phyloP scores from a whole-genome alignment of 805 yeast genomes.

The Pichia cabralensis region DNA sequence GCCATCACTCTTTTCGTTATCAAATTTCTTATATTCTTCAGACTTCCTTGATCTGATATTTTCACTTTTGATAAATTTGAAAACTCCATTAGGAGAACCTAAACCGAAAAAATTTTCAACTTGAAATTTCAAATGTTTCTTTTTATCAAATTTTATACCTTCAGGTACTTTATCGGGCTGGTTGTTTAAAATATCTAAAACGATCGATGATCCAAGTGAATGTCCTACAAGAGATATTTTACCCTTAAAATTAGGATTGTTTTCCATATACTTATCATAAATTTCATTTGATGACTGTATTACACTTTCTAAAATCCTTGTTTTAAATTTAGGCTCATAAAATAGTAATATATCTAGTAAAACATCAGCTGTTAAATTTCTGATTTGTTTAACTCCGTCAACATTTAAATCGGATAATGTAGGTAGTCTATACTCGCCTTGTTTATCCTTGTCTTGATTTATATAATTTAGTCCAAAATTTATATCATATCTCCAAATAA shows the following conservation, averaged over 20 bases:
- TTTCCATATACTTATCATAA: conserved; percentile 44
- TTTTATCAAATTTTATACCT: conserved; percentile 22
- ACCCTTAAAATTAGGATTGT: conserved; percentile 70
- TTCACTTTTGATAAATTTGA: conserved; percentile 60
- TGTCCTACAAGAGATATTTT: conserved; percentile 81
- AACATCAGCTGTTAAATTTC: conserved; percentile 79
- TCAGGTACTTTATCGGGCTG: conserved; percentile 28
- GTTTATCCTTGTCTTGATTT: conserved; percentile 26
- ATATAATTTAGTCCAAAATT: conserved; percentile 44
- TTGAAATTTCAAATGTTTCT: conserved; percentile 46
- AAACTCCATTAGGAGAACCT: conserved; percentile 88
- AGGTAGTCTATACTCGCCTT: conserved; percentile 41
- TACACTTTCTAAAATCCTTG: conserved; percentile 54
- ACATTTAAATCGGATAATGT: conserved; percentile 63
- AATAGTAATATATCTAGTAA: conserved; percentile 73
- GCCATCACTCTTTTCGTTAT: too few species aligned
- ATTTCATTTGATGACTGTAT: conserved; percentile 53
- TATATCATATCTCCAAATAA: conserved; percentile 80
- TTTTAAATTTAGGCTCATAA: conserved; percentile 59
- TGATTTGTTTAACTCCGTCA: conserved; percentile 64
- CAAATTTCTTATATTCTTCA: conserved; percentile 8
- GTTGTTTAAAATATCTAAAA: conserved; percentile 59
- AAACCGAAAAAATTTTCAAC: conserved; percentile 69
- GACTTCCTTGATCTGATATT: conserved; percentile 36
- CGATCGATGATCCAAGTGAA: conserved; percentile 81